Evolutionary conservation across 2,329 filamentous ascomycete species (phyloP), one percentile per base, ranked within the genome.

Genomic region (Lasiodiplodia gonubiensis): DNA sequence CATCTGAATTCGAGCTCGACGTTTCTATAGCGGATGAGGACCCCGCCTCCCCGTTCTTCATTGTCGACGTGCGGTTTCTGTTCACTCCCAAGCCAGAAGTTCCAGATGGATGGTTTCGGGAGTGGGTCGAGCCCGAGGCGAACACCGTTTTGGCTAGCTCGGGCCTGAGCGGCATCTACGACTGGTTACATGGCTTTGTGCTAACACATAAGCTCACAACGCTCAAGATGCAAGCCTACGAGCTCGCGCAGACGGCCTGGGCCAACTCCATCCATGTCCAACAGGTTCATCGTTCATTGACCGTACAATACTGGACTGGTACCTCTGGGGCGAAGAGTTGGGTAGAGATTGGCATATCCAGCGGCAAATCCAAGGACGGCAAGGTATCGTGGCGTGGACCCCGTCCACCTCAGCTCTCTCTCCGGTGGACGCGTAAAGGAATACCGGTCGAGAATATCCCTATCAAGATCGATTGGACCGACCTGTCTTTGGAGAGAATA

Each of bases 181-280:
- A 91, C 67, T 92, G 94, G 70, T 82, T 98, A 2, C 94, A 98
- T 77, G 93, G 94, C 74, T 89, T 96, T 69, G 87, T 94, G 4
- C 82, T 99, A 66, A 97, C 93, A 0, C 91, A 95, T 79, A 97
- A 99, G 81, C 90, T 99, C 71, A 90, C 88, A 70, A 89, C 95
- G 71, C 85, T 97, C 54, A 88, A 88, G 72, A 88, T 89, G 70
- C 95, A 99, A 81, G 92, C 92, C 2, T 71, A 85, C 33, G 88
- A 90, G 51, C 82, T 99, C 68, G 85, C 86, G 66, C 87, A 86
- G 67, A 86, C 86, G 3, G 87, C 88, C 37, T 98, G 95, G 94
- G 88, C 89, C 37, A 90, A 92, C 66, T 89, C 90, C 39, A 78
- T 98, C 54, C 88, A 88, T 72, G 86, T 97, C 18, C 92, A 97